Conservation (phyloP, 331 rosid genomes). For the Pyracantha coccinea region DNA sequence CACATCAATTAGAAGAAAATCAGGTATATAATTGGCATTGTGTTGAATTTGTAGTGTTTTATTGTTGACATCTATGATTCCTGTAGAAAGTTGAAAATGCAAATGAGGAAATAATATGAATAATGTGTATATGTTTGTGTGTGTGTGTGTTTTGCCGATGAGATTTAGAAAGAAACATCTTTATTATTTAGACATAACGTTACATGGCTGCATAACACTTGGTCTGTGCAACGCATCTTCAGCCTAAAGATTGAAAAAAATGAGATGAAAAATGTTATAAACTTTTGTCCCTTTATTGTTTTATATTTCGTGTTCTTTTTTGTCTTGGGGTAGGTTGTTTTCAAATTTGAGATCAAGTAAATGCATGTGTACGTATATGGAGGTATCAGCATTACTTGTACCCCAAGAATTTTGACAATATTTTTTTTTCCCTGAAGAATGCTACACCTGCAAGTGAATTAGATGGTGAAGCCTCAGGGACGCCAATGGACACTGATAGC, state of each 20-base stretch:
- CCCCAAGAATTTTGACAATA: background rate
- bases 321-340: background rate
- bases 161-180: background rate
- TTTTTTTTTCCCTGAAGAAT: slow-evolving; percentile 29
- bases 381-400: background rate
- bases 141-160: background rate
- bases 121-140: background rate
- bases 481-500: slow-evolving; percentile 50
- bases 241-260: background rate
- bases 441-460: slow-evolving; percentile 45
- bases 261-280: background rate
- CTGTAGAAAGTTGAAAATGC: background rate
- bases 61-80: background rate
- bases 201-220: background rate
- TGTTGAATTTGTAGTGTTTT: background rate
- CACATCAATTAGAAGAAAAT: slow-evolving; percentile 67
- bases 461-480: slow-evolving; percentile 54
- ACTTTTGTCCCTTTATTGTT: background rate
- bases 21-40: slow-evolving; percentile 42
- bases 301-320: background rate
- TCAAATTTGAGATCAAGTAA: background rate
- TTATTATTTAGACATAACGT: background rate
- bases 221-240: background rate
- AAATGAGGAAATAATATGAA: background rate
- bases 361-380: background rate